A percentile compares a stretch with the other conserved stretches of the same genome.
phyloP scores from a whole-genome alignment of 495 filamentous ascomycete species.

The Bathelium albidoporum region DNA sequence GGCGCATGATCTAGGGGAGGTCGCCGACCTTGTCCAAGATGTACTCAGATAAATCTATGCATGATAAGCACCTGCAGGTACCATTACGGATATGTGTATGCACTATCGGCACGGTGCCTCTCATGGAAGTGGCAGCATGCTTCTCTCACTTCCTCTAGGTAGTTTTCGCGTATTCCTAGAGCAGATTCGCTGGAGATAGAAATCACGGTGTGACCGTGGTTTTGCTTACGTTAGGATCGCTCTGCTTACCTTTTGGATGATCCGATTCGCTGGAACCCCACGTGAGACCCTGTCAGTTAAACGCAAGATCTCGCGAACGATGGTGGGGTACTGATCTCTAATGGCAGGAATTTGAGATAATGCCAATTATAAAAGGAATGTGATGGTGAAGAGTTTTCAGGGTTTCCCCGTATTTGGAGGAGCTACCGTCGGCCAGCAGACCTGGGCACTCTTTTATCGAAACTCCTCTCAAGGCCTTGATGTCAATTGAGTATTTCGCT shows the following conservation, averaged over 20 bases:
- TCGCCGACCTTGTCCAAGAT: not conserved
- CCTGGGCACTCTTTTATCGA: too few species aligned
- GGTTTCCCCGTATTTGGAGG: slow-evolving; percentile 35
- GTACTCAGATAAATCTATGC: not conserved
- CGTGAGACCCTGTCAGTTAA: slow-evolving; percentile 9
- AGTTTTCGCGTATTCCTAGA: too few species aligned
- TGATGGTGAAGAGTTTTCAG: slow-evolving; percentile 13
- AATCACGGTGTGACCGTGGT: too few species aligned
- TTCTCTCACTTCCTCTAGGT: too few species aligned
- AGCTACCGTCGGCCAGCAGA: too few species aligned
- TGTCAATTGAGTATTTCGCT: not conserved
- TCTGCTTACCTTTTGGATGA: not conserved
- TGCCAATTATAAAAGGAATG: slow-evolving; percentile 9
- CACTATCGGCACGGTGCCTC: not conserved
- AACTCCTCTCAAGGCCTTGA: too few species aligned
- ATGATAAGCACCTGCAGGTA: too few species aligned
- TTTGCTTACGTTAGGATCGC: too few species aligned
- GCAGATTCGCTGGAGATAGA: too few species aligned
- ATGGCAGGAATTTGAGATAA: slow-evolving; percentile 8
- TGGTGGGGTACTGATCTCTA: slow-evolving; percentile 7
- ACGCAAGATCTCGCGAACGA: slow-evolving; percentile 13
- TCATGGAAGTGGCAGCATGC: not conserved
- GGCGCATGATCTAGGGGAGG: slow-evolving; percentile 5
- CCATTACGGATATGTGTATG: too few species aligned
- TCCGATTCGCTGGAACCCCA: not conserved